These are phyloP conservation scores for Sporothrix dimorphospora DNA, from an alignment of 2,329 filamentous ascomycete genomes.

Conservation along the genomic window DNA sequence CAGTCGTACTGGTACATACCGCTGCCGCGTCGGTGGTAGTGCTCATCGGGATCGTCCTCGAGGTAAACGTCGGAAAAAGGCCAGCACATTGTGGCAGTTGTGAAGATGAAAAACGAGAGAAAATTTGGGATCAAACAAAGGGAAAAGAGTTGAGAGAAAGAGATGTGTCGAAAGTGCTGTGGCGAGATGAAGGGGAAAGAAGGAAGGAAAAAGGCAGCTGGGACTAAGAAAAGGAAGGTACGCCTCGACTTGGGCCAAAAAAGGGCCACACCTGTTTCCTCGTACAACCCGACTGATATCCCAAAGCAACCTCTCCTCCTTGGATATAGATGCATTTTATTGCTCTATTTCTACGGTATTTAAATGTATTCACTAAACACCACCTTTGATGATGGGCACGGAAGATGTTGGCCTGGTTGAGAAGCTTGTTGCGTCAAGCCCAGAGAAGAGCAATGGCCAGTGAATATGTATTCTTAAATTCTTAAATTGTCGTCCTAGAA, in stretches of 20 bases:
- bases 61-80: constrained; percentile 39
- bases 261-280: neutral
- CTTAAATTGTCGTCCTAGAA: constrained; percentile 19
- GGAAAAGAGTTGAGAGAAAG: neutral
- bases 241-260: neutral
- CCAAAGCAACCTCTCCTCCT: neutral
- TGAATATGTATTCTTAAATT: neutral
- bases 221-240: neutral
- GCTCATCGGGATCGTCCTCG: constrained; percentile 40
- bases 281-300: neutral
- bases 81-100: constrained; percentile 53
- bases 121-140: neutral
- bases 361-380: no score
- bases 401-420: no score
- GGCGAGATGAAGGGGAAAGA: neutral
- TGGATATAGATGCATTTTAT: no score
- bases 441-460: neutral
- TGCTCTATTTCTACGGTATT: no score
- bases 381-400: no score
- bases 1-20: constrained; percentile 47
- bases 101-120: neutral
- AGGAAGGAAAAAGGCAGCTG: neutral
- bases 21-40: constrained; percentile 35
- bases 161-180: neutral
- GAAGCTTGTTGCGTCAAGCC: no score